A percentile compares a stretch with the other conserved stretches of the same genome.
phyloP scores from a whole-genome alignment of 208 protist species.

The Leishmania guyanensis region DNA sequence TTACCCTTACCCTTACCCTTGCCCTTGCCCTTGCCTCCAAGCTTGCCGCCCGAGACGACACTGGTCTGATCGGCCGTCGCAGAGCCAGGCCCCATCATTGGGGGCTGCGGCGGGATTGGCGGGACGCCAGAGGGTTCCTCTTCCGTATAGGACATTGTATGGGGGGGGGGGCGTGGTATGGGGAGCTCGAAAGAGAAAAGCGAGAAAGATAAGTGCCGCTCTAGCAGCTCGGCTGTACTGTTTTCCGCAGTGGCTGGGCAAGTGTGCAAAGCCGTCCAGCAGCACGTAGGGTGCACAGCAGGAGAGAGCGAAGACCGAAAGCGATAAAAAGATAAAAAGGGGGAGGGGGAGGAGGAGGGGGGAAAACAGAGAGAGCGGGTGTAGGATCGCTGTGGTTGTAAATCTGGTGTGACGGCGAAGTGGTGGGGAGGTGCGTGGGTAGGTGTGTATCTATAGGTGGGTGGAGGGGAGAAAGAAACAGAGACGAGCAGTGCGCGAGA shows the following conservation, averaged over 20 bases:
- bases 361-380: neutral
- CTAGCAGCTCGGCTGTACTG: neutral
- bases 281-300: neutral
- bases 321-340: neutral
- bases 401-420: neutral
- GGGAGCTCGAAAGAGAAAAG: neutral
- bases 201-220: neutral
- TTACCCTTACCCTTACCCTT: slow-evolving; percentile 73
- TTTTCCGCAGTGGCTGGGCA: neutral
- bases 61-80: slow-evolving; percentile 86
- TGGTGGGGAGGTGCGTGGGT: neutral
- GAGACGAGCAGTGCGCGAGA: neutral
- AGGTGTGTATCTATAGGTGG: neutral
- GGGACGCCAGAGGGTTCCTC: slow-evolving; percentile 43
- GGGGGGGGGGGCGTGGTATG: neutral
- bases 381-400: neutral
- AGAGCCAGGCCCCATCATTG: slow-evolving; percentile 73
- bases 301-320: neutral
- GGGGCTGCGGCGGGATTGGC: slow-evolving; percentile 33
- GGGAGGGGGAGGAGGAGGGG: neutral
- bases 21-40: slow-evolving; percentile 84
- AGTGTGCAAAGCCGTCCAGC: neutral
- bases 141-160: slow-evolving; percentile 69
- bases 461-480: neutral
- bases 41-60: slow-evolving; percentile 86